Evolutionary conservation across 495 filamentous ascomycete genomes (phyloP).

Genomic region (Penicillium arizonense): DNA sequence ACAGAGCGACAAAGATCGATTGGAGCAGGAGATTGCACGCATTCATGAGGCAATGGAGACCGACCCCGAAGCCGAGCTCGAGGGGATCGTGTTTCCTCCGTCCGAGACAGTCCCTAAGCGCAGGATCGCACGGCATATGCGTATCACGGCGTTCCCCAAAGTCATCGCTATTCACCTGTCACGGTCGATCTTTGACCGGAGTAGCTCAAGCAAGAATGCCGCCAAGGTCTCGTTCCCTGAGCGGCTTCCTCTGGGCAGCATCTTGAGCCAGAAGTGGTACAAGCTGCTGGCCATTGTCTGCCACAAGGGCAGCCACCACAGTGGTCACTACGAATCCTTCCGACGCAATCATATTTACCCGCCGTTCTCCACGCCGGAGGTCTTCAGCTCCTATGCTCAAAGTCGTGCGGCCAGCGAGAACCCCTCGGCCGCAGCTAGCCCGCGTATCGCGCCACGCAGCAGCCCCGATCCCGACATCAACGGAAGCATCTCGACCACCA

Average conservation of each 20-base stretch:
- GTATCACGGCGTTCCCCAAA: slow-evolving; percentile 82
- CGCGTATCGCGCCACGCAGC: slow-evolving; percentile 32
- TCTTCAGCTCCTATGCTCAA: slow-evolving; percentile 66
- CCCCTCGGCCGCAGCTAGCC: slow-evolving; percentile 44
- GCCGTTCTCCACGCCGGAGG: slow-evolving; percentile 79
- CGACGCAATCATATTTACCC: slow-evolving; percentile 75
- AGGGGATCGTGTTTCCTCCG: slow-evolving; percentile 74
- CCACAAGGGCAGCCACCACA: slow-evolving; percentile 94
- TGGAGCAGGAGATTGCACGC: slow-evolving; percentile 55
- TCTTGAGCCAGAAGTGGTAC: slow-evolving; percentile 76
- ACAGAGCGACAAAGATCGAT: slow-evolving; percentile 45
- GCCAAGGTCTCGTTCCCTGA: slow-evolving; percentile 94
- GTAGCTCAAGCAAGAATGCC: slow-evolving; percentile 82
- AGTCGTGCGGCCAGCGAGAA: slow-evolving; percentile 54
- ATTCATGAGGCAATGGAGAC: slow-evolving; percentile 62
- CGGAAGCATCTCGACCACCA: slow-evolving; percentile 32
- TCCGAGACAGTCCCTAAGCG: slow-evolving; percentile 71
- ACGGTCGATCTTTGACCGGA: slow-evolving; percentile 81
- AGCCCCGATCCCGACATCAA: slow-evolving; percentile 26
- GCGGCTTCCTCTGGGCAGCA: slow-evolving; percentile 71
- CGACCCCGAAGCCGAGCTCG: slow-evolving; percentile 75
- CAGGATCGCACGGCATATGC: slow-evolving; percentile 79
- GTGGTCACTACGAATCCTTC: slow-evolving; percentile 97
- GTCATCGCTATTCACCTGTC: slow-evolving; percentile 90
- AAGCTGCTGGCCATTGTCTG: slow-evolving; percentile 84